Evolutionary conservation across 768 basidiomycete species (phyloP).

Genomic region (Naganishia vaughanmartiniae): DNA sequence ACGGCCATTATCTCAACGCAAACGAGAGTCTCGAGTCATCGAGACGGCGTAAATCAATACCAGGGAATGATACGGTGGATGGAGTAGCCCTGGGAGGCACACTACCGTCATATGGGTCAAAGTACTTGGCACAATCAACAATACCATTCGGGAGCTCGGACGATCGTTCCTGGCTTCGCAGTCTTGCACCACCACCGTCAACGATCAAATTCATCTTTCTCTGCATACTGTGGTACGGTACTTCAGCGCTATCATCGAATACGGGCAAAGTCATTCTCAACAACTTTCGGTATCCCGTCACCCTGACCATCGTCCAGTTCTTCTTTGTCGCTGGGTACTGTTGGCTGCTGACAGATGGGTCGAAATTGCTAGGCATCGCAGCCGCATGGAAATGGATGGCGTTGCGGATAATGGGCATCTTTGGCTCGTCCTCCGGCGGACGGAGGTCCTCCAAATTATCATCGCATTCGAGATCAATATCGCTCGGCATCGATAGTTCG

Average conservation of each 20-base stretch:
- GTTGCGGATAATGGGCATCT: background rate
- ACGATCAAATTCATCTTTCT: conserved; percentile 65
- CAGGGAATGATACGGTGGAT: background rate
- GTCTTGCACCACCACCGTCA: conserved; percentile 17
- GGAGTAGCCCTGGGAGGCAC: background rate
- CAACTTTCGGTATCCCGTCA: conserved; percentile 89
- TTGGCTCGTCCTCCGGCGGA: background rate
- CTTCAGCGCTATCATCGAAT: conserved; percentile 90
- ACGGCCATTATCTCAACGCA: background rate
- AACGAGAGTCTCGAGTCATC: conserved; percentile 1
- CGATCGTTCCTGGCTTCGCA: conserved; percentile 10
- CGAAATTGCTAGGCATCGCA: conserved; percentile 19
- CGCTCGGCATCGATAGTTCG: conserved; percentile 15
- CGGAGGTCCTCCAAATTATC: background rate
- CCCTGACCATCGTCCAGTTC: conserved; percentile 96
- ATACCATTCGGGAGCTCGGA: background rate
- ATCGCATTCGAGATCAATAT: conserved; percentile 14
- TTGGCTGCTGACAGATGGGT: conserved; percentile 67
- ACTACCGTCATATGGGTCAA: background rate
- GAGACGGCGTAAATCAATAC: conserved; percentile 10
- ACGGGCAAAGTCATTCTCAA: conserved; percentile 93
- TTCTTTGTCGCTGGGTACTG: conserved; percentile 88
- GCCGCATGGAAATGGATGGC: conserved; percentile 17
- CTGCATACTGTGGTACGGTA: conserved; percentile 87
- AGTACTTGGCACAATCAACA: background rate